These are phyloP conservation scores for Talaromyces trachyspermus DNA, from an alignment of 495 filamentous ascomycete genomes.

Conservation along the genomic window DNA sequence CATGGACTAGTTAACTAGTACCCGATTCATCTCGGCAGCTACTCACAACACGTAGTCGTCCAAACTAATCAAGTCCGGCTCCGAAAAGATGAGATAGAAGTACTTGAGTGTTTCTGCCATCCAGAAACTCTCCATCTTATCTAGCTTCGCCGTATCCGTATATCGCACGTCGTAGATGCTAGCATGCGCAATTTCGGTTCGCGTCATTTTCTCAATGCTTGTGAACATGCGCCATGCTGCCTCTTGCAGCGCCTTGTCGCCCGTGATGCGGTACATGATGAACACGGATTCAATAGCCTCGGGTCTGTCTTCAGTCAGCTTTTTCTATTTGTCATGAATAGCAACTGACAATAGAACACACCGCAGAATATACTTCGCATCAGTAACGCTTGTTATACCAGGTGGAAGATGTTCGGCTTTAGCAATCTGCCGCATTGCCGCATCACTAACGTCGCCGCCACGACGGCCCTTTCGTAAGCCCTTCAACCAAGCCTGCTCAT, in stretches of 20 bases:
- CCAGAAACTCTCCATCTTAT: conserved; percentile 54
- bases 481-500: conserved; percentile 43
- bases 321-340: not conserved
- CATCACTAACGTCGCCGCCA: conserved; percentile 22
- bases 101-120: conserved; percentile 86
- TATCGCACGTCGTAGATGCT: conserved; percentile 51
- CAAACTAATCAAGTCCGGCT: conserved; percentile 59
- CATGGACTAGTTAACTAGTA: too few species aligned
- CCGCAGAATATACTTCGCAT: conserved; percentile 60
- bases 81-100: conserved; percentile 81
- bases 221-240: conserved; percentile 73
- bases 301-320: conserved; percentile 30
- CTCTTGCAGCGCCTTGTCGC: conserved; percentile 56
- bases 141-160: conserved; percentile 21
- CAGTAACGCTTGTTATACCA: conserved; percentile 52
- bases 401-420: conserved; percentile 40
- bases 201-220: conserved; percentile 52
- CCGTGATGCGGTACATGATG: conserved; percentile 68
- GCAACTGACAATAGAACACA: conserved; percentile 20
- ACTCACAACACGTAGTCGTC: conserved; percentile 60
- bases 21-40: not conserved
- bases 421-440: conserved; percentile 33
- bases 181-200: conserved; percentile 51
- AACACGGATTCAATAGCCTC: conserved; percentile 71
- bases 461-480: conserved; percentile 20